Evolutionary conservation across 2,329 filamentous ascomycete genomes (phyloP).

Genomic region (Rutstroemia sp.): DNA sequence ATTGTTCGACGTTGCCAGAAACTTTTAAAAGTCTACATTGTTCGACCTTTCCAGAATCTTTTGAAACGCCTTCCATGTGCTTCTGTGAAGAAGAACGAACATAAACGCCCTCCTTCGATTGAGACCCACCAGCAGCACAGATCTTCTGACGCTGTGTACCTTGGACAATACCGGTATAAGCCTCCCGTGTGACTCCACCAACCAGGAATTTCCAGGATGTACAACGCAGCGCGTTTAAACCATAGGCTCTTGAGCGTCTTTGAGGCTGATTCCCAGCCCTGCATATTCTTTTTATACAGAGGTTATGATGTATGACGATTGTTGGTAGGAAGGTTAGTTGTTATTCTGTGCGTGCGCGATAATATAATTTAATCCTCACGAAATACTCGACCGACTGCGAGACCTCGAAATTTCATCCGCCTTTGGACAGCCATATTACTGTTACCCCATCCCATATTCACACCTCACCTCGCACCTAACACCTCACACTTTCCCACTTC

Average conservation of each 20-base stretch:
- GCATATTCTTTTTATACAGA: not conserved
- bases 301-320: not conserved
- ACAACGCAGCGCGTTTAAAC: conserved; percentile 1
- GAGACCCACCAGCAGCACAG: not conserved
- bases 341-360: too few species aligned
- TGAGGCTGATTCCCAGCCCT: not conserved
- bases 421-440: too few species aligned
- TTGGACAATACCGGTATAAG: not conserved
- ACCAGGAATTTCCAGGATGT: not conserved
- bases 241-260: not conserved
- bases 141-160: not conserved
- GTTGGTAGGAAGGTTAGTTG: too few species aligned
- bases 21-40: not conserved
- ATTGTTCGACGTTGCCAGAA: not conserved
- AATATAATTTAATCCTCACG: too few species aligned
- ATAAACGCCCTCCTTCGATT: conserved; percentile 1
- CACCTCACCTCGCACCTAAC: too few species aligned
- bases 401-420: too few species aligned
- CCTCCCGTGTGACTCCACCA: conserved; percentile 5
- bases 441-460: too few species aligned
- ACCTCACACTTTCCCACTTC: not conserved
- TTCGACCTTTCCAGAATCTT: not conserved
- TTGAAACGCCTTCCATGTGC: not conserved
- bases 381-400: too few species aligned
- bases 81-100: not conserved